Evolutionary conservation across 2,329 filamentous ascomycete species (phyloP).

Genomic region (Myriosclerotinia duriaeana): DNA sequence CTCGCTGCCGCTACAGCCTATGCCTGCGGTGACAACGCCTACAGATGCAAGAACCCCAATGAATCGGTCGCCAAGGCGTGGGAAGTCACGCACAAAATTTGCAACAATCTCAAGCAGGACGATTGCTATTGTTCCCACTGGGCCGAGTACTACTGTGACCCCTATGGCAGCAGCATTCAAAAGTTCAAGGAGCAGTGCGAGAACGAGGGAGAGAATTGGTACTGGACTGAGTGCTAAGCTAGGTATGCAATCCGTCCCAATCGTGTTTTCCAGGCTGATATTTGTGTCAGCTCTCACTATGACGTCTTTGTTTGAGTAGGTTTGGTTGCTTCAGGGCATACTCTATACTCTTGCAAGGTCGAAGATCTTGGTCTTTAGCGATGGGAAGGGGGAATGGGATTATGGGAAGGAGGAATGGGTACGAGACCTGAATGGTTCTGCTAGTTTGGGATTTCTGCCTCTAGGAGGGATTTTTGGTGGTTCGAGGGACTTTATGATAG

Average conservation of each 20-base stretch:
- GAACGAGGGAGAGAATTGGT: neutral
- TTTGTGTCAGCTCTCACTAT: neutral
- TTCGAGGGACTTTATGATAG: neutral
- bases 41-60: neutral
- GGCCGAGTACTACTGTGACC: neutral
- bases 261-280: neutral
- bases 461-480: neutral
- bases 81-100: neutral
- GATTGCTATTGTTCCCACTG: conserved; percentile 5
- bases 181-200: neutral
- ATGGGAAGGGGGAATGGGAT: too few species aligned
- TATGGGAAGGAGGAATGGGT: neutral
- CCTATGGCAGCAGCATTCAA: neutral
- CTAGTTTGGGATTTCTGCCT: neutral
- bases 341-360: too few species aligned
- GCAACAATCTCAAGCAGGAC: neutral
- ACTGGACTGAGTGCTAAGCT: neutral
- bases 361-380: too few species aligned
- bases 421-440: neutral
- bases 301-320: neutral
- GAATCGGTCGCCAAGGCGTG: neutral
- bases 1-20: neutral
- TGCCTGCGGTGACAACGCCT: neutral
- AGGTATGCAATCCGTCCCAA: neutral
- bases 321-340: neutral